Conservation (phyloP, 2,329 filamentous ascomycete genomes). For the Scolecobasidium constrictum region DNA sequence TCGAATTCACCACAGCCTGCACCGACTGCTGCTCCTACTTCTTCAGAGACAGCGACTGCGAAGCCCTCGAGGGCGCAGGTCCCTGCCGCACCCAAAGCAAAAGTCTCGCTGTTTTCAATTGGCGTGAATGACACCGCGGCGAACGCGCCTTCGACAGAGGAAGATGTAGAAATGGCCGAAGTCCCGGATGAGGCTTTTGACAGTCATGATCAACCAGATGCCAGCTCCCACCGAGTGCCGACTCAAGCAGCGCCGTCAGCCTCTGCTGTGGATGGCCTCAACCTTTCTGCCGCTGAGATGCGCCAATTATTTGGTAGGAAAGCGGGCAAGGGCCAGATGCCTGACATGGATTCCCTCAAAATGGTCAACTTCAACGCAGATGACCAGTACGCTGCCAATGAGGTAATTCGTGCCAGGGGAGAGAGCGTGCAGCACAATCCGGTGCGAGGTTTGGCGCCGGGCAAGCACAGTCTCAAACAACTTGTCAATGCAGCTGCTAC, state of each 20-base stretch:
- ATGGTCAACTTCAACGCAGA: conserved; percentile 86
- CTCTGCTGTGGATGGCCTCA: conserved; percentile 45
- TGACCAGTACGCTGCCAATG: conserved; percentile 75
- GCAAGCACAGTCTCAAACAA: conserved; percentile 83
- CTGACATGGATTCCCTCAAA: conserved; percentile 42
- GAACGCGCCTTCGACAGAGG: conserved; percentile 6
- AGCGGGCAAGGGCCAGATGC: conserved; percentile 26
- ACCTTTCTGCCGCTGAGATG: conserved; percentile 61
- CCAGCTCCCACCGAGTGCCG: not conserved
- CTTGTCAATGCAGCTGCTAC: conserved; percentile 72
- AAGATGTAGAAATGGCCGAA: conserved; percentile 8
- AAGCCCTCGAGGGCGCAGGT: conserved; percentile 12
- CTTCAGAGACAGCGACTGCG: conserved; percentile 11
- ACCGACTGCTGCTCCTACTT: conserved; percentile 14
- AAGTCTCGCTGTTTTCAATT: conserved; percentile 61
- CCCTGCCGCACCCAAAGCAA: conserved; percentile 38
- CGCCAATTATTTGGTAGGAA: conserved; percentile 78
- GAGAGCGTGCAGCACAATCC: conserved; percentile 67
- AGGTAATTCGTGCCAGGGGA: conserved; percentile 58
- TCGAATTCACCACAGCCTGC: conserved; percentile 10
- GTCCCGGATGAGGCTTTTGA: not conserved
- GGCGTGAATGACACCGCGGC: conserved; percentile 22
- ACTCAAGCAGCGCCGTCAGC: conserved; percentile 11
- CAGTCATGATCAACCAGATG: not conserved
- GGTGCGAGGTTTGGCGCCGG: conserved; percentile 69